Base-by-base conservation (phyloP, 2,329 filamentous ascomycete genomes). In the Colletotrichum godetiae region DNA sequence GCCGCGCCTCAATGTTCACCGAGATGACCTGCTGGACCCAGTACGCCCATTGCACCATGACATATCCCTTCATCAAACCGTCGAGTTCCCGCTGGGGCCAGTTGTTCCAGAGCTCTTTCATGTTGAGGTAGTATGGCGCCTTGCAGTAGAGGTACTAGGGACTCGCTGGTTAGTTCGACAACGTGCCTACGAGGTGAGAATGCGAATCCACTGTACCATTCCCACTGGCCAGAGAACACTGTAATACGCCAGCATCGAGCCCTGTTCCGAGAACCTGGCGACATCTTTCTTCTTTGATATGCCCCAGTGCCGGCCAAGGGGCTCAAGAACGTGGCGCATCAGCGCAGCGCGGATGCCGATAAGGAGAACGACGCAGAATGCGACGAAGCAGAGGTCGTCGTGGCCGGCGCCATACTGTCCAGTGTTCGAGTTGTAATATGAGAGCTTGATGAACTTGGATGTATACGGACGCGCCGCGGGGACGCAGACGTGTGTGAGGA, bases 1-100 rank as follows among this genome's bases (percentile, higher is more conserved):
- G 59, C 12, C 27, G 24, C 8, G 42, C 66, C 46, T 68, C 66
- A 5, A 64, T 68, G 7, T 68, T 68, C 22, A 68, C 66, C 1
- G 66, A 68, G 27, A 68, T 37, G 46, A 68, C 66, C 33, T 68
- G 66, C 66, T 68, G 66, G 13, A 15, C 66, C 66, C 66, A 68
- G 24, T 64, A 68, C 12, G 66, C 66, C 66, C 59, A 68, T 10
- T 68, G 59, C 6, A 33, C 19, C 59, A 68, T 31, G 49, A 68
- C n/a, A 31, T 68, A 68, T 11, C 10, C 46, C 66, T 68, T 68
- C 66, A 68, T 68, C 4, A 37, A n/a, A 8, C 66, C 66, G 29
- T n/a, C 66, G n/a, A 68, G 66, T 11, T 64, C 66, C 27, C 59
- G 55, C 19, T 61, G 29, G 2, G 53, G 63, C 63, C 63, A 66